Evolutionary conservation across 768 basidiomycete species (phyloP).

Genomic region (Lactarius quietus): DNA sequence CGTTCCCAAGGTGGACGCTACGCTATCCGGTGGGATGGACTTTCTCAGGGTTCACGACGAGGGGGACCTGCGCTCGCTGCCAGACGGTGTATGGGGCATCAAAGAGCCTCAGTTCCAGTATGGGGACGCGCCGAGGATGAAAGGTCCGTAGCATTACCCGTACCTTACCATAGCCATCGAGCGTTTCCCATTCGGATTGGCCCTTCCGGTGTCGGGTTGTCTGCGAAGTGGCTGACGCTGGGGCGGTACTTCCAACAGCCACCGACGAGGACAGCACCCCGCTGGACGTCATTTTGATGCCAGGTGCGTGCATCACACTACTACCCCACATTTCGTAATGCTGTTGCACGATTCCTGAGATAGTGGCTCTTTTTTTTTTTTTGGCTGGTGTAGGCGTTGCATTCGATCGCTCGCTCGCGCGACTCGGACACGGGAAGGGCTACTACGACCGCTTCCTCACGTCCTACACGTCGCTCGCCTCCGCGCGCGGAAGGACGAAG

Average conservation of each 20-base stretch:
- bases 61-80: constrained; percentile 55
- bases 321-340: background rate
- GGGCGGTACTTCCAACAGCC: background rate
- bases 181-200: background rate
- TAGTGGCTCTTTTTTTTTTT: background rate
- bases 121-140: constrained; percentile 43
- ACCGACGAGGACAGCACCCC: constrained; percentile 5
- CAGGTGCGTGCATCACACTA: constrained; percentile 23
- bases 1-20: constrained; percentile 59
- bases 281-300: constrained; percentile 13
- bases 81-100: constrained; percentile 70
- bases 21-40: constrained; percentile 51
- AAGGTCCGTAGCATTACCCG: constrained; percentile 51
- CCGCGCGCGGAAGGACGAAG: constrained; percentile 38
- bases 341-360: background rate
- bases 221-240: background rate
- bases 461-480: constrained; percentile 39
- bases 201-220: background rate
- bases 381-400: constrained; percentile 52
- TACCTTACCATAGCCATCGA: constrained; percentile 8
- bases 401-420: constrained; percentile 63
- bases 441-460: constrained; percentile 77
- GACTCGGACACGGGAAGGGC: constrained; percentile 80
- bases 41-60: constrained; percentile 57
- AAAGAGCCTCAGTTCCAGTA: constrained; percentile 54